Conservation (phyloP, 164 flowering plant species). For the Tetrastigma voinierianum region DNA sequence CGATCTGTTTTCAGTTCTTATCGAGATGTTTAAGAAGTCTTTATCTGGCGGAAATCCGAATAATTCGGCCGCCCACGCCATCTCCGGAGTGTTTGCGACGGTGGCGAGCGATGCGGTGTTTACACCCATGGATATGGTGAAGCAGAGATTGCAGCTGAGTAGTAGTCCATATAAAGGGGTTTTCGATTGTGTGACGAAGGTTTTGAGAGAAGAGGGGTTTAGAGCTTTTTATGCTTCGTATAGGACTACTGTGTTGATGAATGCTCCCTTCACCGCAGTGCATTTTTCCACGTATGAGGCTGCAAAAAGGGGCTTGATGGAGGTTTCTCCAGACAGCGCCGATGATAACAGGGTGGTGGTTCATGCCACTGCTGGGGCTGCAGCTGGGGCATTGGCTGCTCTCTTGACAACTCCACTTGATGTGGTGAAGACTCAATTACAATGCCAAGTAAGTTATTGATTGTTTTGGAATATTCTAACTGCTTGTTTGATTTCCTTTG, state of each 20-base stretch:
- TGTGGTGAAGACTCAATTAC: slow-evolving; percentile 71
- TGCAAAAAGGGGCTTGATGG: slow-evolving; percentile 51
- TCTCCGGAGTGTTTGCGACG: slow-evolving; percentile 54
- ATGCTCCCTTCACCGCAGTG: slow-evolving; percentile 68
- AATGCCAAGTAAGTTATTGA: slow-evolving; percentile 50
- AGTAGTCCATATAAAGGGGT: slow-evolving; percentile 49
- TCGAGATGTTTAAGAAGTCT: slow-evolving; percentile 45
- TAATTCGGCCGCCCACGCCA: slow-evolving; percentile 44
- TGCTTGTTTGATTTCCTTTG: background rate
- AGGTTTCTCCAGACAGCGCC: slow-evolving; percentile 52
- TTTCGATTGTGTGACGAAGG: slow-evolving; percentile 49
- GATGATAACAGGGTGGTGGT: slow-evolving; percentile 50
- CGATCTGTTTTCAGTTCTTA: slow-evolving; percentile 75
- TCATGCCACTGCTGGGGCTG: slow-evolving; percentile 77
- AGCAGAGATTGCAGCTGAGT: slow-evolving; percentile 65
- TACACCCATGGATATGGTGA: slow-evolving; percentile 78
- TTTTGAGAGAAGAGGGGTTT: slow-evolving; percentile 54
- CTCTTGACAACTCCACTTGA: slow-evolving; percentile 63
- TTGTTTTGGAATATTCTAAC: no score
- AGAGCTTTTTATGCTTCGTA: slow-evolving; percentile 66
- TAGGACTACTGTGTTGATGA: slow-evolving; percentile 68
- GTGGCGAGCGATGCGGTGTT: slow-evolving; percentile 61
- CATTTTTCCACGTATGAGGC: slow-evolving; percentile 71
- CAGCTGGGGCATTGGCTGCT: slow-evolving; percentile 65
- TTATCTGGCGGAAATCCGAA: slow-evolving; percentile 38